These are phyloP conservation scores for Solanum commersonii DNA, from an alignment of 257 asterid genomes.

Conservation along the genomic window DNA sequence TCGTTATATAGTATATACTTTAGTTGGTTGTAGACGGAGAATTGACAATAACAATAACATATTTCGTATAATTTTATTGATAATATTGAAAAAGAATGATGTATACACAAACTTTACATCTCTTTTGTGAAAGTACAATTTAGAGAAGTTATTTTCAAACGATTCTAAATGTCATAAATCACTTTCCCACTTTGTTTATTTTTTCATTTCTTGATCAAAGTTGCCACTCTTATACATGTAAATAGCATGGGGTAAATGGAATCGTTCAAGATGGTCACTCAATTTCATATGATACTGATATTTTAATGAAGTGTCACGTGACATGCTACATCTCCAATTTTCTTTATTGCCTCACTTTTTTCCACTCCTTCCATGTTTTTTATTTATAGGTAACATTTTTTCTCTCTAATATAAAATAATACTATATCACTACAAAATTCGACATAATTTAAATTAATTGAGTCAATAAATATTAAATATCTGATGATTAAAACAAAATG, in stretches of 20 bases:
- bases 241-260: neutral
- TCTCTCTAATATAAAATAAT: no score
- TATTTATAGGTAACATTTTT: no score
- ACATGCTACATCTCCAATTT: no score
- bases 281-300: neutral
- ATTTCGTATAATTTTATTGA: accelerated
- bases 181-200: neutral
- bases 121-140: no score
- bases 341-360: no score
- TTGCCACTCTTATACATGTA: neutral
- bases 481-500: neutral
- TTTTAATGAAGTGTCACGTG: no score
- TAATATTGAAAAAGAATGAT: neutral
- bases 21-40: neutral
- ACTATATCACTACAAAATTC: neutral
- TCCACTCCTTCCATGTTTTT: no score
- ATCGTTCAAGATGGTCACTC: neutral
- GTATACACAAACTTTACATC: neutral
- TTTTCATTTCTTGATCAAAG: neutral
- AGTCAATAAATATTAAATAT: neutral
- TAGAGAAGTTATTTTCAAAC: neutral
- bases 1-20: neutral
- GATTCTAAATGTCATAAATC: neutral
- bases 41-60: neutral
- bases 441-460: neutral